Evolutionary conservation across 2,329 filamentous ascomycete genomes (phyloP).

Genomic region (Dactylella cylindrospora): DNA sequence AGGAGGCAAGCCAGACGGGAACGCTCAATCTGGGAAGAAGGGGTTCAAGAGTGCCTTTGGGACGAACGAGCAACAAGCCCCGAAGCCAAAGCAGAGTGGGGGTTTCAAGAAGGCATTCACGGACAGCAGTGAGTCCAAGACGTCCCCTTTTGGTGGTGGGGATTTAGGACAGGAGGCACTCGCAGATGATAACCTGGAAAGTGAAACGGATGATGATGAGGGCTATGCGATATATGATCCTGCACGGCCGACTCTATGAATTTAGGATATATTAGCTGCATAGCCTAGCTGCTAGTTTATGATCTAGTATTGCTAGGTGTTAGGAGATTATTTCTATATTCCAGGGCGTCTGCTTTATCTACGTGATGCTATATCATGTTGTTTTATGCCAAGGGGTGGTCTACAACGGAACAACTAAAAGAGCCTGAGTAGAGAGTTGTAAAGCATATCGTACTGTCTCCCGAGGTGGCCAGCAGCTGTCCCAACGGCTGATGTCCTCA

Average conservation of each 20-base stretch:
- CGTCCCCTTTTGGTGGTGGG: conserved; percentile 1
- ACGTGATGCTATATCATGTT: too few species aligned
- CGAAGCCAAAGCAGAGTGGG: conserved; percentile 7
- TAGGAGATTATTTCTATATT: too few species aligned
- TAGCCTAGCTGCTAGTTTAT: too few species aligned
- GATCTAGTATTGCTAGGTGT: too few species aligned
- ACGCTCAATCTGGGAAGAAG: conserved; percentile 55
- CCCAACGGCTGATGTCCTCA: conserved; percentile 43
- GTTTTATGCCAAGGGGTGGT: too few species aligned
- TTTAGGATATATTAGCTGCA: not conserved
- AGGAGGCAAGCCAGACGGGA: conserved; percentile 53
- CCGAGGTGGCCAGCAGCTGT: conserved; percentile 46
- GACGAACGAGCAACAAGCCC: conserved; percentile 50
- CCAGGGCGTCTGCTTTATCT: too few species aligned
- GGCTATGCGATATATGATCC: conserved; percentile 45
- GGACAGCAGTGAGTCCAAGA: not conserved
- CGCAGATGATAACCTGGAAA: conserved; percentile 9
- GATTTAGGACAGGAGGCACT: conserved; percentile 5
- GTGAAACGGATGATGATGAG: conserved; percentile 46
- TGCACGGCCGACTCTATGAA: conserved; percentile 43
- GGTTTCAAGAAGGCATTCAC: conserved; percentile 33
- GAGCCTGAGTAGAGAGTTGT: too few species aligned
- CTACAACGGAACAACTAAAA: too few species aligned
- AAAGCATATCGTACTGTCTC: conserved; percentile 47
- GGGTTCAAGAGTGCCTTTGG: conserved; percentile 76